These are phyloP conservation scores for Cystobasidium tubakii DNA, from an alignment of 768 basidiomycete genomes.

Conservation along the genomic window DNA sequence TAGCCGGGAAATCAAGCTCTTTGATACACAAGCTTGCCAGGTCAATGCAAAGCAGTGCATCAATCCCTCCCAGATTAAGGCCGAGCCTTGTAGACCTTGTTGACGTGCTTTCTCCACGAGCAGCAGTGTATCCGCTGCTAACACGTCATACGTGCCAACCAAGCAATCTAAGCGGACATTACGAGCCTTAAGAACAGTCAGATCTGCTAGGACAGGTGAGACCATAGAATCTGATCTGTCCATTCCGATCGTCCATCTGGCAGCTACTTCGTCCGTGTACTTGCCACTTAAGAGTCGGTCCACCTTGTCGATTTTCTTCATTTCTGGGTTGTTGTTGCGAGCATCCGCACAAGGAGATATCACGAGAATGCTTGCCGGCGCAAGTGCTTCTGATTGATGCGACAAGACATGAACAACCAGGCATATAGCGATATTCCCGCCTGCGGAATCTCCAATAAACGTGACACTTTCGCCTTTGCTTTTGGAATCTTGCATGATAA, in stretches of 20 bases:
- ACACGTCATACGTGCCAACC: slow-evolving; percentile 25
- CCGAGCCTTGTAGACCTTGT: not conserved
- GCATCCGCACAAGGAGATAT: slow-evolving; percentile 22
- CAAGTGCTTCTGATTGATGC: not conserved
- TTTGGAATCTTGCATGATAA: not conserved
- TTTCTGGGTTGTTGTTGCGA: slow-evolving; percentile 8
- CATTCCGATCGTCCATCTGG: slow-evolving; percentile 12
- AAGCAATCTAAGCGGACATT: slow-evolving; percentile 4
- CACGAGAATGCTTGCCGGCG: not conserved
- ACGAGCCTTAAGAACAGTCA: not conserved
- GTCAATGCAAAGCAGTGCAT: slow-evolving; percentile 29
- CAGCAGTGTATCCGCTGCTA: slow-evolving; percentile 6
- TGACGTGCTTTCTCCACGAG: slow-evolving; percentile 2
- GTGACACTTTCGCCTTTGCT: not conserved
- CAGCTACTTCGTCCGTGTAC: slow-evolving; percentile 16
- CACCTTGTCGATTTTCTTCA: not conserved
- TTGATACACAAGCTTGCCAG: not conserved
- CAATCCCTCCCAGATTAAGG: slow-evolving; percentile 17
- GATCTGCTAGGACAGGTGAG: slow-evolving; percentile 6
- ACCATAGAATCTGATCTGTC: slow-evolving; percentile 18
- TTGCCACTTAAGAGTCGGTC: slow-evolving; percentile 3
- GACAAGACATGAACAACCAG: not conserved
- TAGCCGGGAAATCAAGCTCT: not conserved
- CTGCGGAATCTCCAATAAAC: slow-evolving; percentile 27
- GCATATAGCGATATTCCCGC: slow-evolving; percentile 10